Base-by-base conservation (phyloP, 805 yeast species). In the Lachancea fermentati region DNA sequence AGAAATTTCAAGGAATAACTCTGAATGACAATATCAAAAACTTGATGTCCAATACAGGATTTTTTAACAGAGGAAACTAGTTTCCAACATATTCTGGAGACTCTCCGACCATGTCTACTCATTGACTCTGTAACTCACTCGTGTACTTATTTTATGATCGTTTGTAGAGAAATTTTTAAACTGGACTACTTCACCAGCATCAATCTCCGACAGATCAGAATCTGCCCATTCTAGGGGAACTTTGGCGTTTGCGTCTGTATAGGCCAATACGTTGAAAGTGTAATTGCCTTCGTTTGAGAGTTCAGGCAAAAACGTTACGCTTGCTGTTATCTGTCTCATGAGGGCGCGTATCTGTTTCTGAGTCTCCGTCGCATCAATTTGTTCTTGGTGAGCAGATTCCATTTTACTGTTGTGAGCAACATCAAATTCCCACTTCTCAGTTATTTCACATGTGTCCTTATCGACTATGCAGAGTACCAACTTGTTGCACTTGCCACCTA, bases 211-310 rank as follows among this genome's bases (percentile, higher is more conserved):
- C 2, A 76, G 69, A 51, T 79, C 85, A 2, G 87, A 74, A 57
- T 87, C 95, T 8, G 78, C 76, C 97, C 97, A 88, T 51, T 85
- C 94, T 9, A 70, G 63, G 0, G 96, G 95, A 2, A 83, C 80
- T 37, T 71, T 71, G 3, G 81, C 75, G 49, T 67, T 66, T 3
- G 82, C 80, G 49, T 81, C 84, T 0, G 96, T 84, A 54, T 81
- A 83, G 0, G 88, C 96, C 39, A 87, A 65, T 1, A 89, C 91
- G 53, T 84, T 87, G 60, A 89, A 87, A 0, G 96, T 85, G 54
- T 81, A 78, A 9, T 71, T 69, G 14, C 71, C 77, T 11, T 72
- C 78, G 19, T 52, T 53, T 8, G 75, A 76, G 19, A 89, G 63
- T 17, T 81, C 72, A 0, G 97, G 97, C 30, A 89, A 68, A 56